These are phyloP conservation scores for Cercospora nicotianae DNA, from an alignment of 2,329 filamentous ascomycete genomes.

Conservation along the genomic window DNA sequence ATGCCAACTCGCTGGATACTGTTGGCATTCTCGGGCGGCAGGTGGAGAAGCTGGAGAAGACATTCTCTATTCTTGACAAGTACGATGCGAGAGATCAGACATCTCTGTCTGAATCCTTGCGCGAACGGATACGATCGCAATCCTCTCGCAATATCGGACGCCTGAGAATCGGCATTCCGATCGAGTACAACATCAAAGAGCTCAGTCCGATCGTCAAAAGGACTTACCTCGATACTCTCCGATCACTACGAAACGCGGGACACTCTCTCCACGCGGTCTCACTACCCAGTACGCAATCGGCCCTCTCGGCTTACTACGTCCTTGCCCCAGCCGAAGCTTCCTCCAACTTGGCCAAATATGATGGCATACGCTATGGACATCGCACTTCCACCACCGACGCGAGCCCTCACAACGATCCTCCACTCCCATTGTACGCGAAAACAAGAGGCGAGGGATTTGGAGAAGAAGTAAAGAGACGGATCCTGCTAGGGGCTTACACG, in stretches of 20 bases:
- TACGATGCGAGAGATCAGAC: slow-evolving; percentile 75
- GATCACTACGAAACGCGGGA: slow-evolving; percentile 61
- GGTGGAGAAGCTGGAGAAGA: slow-evolving; percentile 48
- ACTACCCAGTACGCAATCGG: slow-evolving; percentile 78
- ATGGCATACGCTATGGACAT: slow-evolving; percentile 87
- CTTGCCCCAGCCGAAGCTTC: slow-evolving; percentile 92
- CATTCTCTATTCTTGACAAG: slow-evolving; percentile 55
- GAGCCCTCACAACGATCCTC: slow-evolving; percentile 27
- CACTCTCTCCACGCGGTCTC: slow-evolving; percentile 73
- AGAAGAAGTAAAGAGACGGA: slow-evolving; percentile 78
- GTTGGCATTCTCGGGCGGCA: slow-evolving; percentile 71
- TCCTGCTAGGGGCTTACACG: slow-evolving; percentile 85
- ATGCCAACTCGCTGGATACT: slow-evolving; percentile 90
- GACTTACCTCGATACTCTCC: slow-evolving; percentile 67
- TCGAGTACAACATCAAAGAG: slow-evolving; percentile 86
- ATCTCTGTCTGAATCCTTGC: slow-evolving; percentile 59
- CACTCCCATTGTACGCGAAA: slow-evolving; percentile 63
- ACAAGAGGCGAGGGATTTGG: slow-evolving; percentile 77
- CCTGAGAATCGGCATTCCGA: slow-evolving; percentile 59
- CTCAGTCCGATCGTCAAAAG: slow-evolving; percentile 67
- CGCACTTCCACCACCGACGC: slow-evolving; percentile 57
- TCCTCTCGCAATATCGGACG: slow-evolving; percentile 11
- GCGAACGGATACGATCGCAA: slow-evolving; percentile 46
- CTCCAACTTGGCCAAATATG: slow-evolving; percentile 95
- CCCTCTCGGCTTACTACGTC: slow-evolving; percentile 91